These are phyloP conservation scores for Eruca vesicaria DNA, from an alignment of 441 rosid genomes.

Conservation along the genomic window DNA sequence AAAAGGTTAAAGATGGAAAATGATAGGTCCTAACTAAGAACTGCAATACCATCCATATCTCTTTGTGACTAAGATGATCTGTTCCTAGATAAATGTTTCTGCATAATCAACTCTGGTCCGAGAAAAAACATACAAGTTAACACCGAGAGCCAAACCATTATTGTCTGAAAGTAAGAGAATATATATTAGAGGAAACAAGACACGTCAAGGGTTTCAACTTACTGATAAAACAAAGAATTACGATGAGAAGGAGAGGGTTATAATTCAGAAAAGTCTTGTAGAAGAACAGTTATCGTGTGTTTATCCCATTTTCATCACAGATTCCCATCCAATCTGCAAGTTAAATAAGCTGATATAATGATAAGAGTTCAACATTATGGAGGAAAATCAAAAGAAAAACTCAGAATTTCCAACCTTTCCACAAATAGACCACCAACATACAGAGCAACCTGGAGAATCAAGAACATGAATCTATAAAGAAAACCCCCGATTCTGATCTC, in stretches of 20 bases:
- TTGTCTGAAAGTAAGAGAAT: constrained; percentile 52
- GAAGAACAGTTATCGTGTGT: constrained; percentile 79
- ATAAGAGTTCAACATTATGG: not conserved
- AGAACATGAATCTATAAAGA: no score
- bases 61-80: constrained; percentile 82
- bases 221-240: constrained; percentile 34
- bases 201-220: not conserved
- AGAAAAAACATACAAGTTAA: constrained; percentile 81
- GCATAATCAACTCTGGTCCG: constrained; percentile 79
- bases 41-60: constrained; percentile 87
- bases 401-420: constrained; percentile 68
- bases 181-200: not conserved
- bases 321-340: constrained; percentile 86
- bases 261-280: constrained; percentile 95
- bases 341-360: not conserved
- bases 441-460: constrained; percentile 44
- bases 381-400: not conserved
- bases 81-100: constrained; percentile 72
- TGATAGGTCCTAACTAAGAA: not conserved
- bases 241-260: constrained; percentile 98
- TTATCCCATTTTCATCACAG: constrained; percentile 94
- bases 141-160: constrained; percentile 99
- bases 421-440: constrained; percentile 77
- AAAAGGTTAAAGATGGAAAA: not conserved
- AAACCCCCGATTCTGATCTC: no score